Evolutionary conservation across 805 yeast genomes (phyloP), one percentile per base, ranked within the genome.

Genomic region (Candida cerambycidarum): DNA sequence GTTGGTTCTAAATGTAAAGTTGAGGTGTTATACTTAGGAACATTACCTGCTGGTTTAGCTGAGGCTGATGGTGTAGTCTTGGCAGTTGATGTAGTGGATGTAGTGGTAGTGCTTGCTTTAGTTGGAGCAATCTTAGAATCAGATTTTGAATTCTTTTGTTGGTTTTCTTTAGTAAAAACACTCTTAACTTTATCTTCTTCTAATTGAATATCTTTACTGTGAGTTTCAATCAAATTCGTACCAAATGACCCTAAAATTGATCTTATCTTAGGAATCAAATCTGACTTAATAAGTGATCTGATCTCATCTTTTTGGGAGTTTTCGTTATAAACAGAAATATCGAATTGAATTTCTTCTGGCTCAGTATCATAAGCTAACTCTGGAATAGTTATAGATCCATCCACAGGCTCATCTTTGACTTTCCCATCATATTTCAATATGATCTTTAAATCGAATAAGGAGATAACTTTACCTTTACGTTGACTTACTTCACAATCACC

Each of bases 401-500:
- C 67, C 38, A 79, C 80, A 9, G 54, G 60, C 23, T 49, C 44
- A 2, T 65, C 67, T 8, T 62, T 67, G 5, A 54, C 60, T n/a
- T 49, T 52, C 4, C 44, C 37, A 27, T 45, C 46, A 54, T 82
- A 78, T n/a, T 71, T 71, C 44, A 90, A 59, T 2, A 76, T 80
- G 38, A 90, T 47, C 47, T 81, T 76, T 59, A 93, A 69, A 56
- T 93, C 99, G 63, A 89, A 93, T 45, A 93, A 67, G 4, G 95
- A 85, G 54, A 93, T 90, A 18, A 92, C 95, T 63, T 92, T 90
- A 12, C 99, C 99, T 64, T 93, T 93, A 55, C 99, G 81, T 69
- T 93, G 99, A 53, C 89, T 85, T 23, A 93, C 98, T 59, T 90
- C 99, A 51, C 90, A 96, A 56, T 93, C 99, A 41, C 99, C 99